Conservation (phyloP, 2,329 filamentous ascomycete genomes). For the Pseudogymnoascus sp. region DNA sequence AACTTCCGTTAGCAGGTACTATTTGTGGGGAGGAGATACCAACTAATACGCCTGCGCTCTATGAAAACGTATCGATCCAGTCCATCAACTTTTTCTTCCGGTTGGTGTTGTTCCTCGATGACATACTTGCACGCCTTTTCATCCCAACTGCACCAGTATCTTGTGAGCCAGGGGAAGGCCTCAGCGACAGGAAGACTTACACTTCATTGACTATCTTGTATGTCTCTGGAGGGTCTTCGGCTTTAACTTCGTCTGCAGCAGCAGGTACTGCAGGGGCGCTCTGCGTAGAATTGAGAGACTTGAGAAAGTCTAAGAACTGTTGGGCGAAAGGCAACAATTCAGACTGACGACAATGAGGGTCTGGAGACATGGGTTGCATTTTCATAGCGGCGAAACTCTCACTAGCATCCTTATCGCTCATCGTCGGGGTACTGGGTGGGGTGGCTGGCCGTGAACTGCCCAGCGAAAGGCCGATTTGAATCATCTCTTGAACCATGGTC, state of each 20-base stretch:
- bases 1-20: neutral
- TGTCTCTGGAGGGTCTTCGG: neutral
- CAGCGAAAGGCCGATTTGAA: constrained; percentile 9
- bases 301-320: constrained; percentile 13
- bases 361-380: neutral
- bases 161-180: constrained; percentile 5
- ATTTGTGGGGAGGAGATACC: constrained; percentile 9
- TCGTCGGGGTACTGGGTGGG: constrained; percentile 12
- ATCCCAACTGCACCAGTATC: constrained; percentile 18
- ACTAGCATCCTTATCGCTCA: neutral
- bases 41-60: constrained; percentile 12
- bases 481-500: constrained; percentile 14
- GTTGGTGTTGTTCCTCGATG: constrained; percentile 9
- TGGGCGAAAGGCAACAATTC: neutral
- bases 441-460: neutral
- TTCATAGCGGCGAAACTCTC: neutral
- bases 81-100: neutral
- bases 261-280: constrained; percentile 8
- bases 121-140: constrained; percentile 5
- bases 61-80: constrained; percentile 17
- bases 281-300: constrained; percentile 13
- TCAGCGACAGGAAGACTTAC: constrained; percentile 11
- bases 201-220: constrained; percentile 16
- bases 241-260: neutral
- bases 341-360: neutral